These are phyloP conservation scores for Spizellomyces sp. DNA, from an alignment of 192 early-diverging fungal genomes.

Conservation along the genomic window DNA sequence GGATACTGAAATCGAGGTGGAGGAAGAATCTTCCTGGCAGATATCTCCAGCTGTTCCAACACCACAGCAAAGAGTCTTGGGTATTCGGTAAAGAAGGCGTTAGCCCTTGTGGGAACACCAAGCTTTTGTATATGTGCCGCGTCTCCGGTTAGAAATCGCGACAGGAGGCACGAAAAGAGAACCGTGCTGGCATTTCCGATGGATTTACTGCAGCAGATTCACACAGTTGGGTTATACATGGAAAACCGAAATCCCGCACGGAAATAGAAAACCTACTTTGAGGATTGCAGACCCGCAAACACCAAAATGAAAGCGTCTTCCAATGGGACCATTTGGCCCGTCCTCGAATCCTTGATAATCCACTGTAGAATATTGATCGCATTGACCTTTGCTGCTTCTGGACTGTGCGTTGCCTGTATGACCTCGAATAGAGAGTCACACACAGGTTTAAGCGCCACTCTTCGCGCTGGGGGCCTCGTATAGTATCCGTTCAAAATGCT, in stretches of 20 bases:
- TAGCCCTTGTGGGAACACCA: not conserved
- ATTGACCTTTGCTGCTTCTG: not conserved
- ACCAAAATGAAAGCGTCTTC: not conserved
- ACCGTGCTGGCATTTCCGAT: slow-evolving; percentile 3
- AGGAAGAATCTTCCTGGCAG: not conserved
- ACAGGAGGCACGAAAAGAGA: not conserved
- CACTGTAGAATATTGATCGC: not conserved
- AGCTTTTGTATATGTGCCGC: not conserved
- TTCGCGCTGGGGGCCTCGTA: not conserved
- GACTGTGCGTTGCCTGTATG: not conserved
- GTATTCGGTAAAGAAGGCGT: not conserved
- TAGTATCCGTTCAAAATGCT: slow-evolving; percentile 2
- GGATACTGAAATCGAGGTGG: not conserved
- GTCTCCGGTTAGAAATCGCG: not conserved
- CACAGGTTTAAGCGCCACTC: not conserved
- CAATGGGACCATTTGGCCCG: slow-evolving; percentile 5
- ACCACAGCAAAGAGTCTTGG: not conserved
- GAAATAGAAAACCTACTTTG: not conserved
- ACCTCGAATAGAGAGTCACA: not conserved
- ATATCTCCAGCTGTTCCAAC: not conserved
- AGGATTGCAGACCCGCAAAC: not conserved
- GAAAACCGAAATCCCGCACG: too few species aligned
- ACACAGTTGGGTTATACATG: too few species aligned
- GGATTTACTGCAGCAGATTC: not conserved
- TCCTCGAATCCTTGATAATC: slow-evolving; percentile 7